Evolutionary conservation across 768 basidiomycete genomes (phyloP), one percentile per base, ranked within the genome.

Genomic region (Artomyces pyxidatus): DNA sequence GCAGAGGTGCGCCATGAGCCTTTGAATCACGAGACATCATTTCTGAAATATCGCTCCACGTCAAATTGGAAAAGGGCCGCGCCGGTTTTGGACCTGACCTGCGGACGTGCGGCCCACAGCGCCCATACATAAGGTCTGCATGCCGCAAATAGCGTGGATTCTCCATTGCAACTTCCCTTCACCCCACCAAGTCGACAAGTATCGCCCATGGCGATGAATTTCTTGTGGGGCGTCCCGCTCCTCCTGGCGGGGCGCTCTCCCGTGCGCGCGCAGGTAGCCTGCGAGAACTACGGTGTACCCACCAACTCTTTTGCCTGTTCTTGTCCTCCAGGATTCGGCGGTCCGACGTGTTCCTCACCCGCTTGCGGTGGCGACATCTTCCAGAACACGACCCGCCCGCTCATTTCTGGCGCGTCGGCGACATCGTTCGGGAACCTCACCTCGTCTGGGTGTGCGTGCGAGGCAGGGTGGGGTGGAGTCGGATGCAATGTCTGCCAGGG

Each of bases 261-360:
- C 1, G 45, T 30, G 19, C 38, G 8, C 43, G 58, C 58, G 37
- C 61, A 63, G 38, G 59, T 38, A 25, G 22, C 70, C 47, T 92
- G 89, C 67, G 73, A 79, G 49, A 89, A 92, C 60, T 85, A 80
- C 59, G 88, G 85, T 26, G 59, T 69, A 6, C 41, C 51, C 4
- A 56, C 63, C 35, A 80, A 77, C 52, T 78, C 75, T 9, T 71
- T 78, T 21, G 58, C 61, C 21, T 94, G 92, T 61, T 64, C 73
- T 21, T 96, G 93, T 63, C 91, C 90, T 4, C 75, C 78, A 21
- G 91, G 91, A 11, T 90, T 88, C 59, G 86, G 85, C 10, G 88
- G 85, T 6, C 47, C 76, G 23, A 76, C 74, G 19, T 92, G 90
- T 59, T 72, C 78, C 1, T 71, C 76, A 49, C 78, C 85, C 0